Conservation (phyloP, 768 basidiomycete genomes). For the Austroboletus festivus region DNA sequence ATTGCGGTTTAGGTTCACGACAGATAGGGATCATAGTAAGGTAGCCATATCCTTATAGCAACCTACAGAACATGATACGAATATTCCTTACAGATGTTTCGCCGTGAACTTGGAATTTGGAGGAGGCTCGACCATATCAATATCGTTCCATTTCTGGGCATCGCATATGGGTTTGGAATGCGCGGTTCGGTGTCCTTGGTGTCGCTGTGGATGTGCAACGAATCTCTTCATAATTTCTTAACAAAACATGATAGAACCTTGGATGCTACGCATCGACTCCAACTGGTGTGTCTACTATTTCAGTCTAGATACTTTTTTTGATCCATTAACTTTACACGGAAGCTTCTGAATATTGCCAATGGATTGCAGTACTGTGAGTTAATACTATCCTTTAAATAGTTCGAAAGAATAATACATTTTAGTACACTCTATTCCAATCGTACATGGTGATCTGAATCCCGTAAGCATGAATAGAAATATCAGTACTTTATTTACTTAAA, state of each 20-base stretch:
- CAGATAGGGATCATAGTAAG: background rate
- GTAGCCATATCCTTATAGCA: background rate
- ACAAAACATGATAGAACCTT: background rate
- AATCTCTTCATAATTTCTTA: constrained; percentile 2
- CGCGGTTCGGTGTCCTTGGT: constrained; percentile 16
- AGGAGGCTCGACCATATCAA: constrained; percentile 4
- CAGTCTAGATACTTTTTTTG: background rate
- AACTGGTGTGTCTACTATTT: background rate
- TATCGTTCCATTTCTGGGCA: constrained; percentile 9
- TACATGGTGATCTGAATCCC: too few species aligned
- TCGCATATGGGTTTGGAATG: constrained; percentile 3
- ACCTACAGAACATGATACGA: background rate
- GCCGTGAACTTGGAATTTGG: constrained; percentile 3
- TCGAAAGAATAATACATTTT: too few species aligned
- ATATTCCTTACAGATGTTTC: background rate
- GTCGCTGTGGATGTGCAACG: constrained; percentile 30
- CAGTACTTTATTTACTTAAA: too few species aligned
- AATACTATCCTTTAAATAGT: too few species aligned
- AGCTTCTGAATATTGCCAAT: background rate
- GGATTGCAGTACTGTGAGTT: background rate
- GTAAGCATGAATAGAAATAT: too few species aligned
- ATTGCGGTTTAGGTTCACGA: background rate
- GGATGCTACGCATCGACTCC: background rate
- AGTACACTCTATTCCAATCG: too few species aligned
- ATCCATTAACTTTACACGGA: background rate